Base-by-base conservation (phyloP, 1,284 basidiomycete genomes). In the Microstroma glucosiphilum region DNA sequence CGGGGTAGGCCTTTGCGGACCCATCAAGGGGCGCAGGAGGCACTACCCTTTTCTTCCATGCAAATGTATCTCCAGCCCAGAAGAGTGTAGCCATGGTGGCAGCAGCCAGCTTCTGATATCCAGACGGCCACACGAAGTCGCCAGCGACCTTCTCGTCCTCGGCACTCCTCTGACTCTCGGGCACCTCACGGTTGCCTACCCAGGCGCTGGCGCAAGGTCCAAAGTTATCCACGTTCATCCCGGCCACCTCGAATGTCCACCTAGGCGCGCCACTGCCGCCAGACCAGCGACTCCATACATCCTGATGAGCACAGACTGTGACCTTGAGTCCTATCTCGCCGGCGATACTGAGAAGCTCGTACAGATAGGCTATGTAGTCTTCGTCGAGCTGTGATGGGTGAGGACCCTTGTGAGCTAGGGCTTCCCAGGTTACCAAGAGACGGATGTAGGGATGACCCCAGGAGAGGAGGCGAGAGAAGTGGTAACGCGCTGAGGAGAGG, bases 341-440 rank as follows among this genome's bases (percentile, higher is more conserved):
- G 62, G 96, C 84, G n/a, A 92, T 79, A 0, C 84, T 83, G 6
- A 98, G 82, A 1, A 98, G 80, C 0, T 82, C 75, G 54, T 85
- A 84, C 21, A 98, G 81, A 77, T 98, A 97, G 7, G 83, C 78
- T 2, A 98, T 83, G 77, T 96, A 98, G 55, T 88, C 87, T 2
- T 78, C 80, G 79, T 97, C 92, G 91, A 93, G 56, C 86, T 80
- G 1, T 11, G 57, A 55, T 0, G 62, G 61, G 13, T 51, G 49
- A 0, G 76, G 76, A 0, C 76, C 93, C 60, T 83, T 85, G 73
- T 97, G 96, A 75, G 96, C 92, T 23, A 98, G 83, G 0, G 92
- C 90, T 77, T 98, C 94, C 96, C 94, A 98, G 0, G 93, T 96
- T 2, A 97, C 85, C 88, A 61, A 90, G 83, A 68, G 92, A 0